Conservation (phyloP, 441 rosid species). For the Cnidoscolus chayamansa region DNA sequence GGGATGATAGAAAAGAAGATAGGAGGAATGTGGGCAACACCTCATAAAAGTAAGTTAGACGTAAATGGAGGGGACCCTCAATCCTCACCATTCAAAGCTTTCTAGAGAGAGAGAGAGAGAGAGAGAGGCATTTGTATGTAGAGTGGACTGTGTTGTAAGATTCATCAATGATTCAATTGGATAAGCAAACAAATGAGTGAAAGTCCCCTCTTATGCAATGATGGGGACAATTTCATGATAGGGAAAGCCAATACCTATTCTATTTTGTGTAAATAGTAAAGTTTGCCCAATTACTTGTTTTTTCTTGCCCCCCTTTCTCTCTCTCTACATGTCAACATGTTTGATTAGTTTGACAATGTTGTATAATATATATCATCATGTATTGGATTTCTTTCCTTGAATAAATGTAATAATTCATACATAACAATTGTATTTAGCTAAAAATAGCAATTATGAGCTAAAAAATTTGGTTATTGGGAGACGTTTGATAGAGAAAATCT, state of each 20-base stretch:
- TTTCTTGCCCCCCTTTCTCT: not conserved
- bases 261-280: not conserved
- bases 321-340: too few relatives aligned
- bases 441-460: too few relatives aligned
- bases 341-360: too few relatives aligned
- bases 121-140: not conserved
- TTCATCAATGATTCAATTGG: conserved; percentile 2
- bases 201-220: not conserved
- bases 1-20: not conserved
- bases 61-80: not conserved
- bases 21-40: not conserved
- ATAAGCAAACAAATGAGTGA: not conserved
- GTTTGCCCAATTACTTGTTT: not conserved
- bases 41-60: not conserved
- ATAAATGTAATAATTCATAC: too few relatives aligned
- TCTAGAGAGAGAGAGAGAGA: not conserved
- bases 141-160: not conserved
- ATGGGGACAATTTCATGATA: not conserved
- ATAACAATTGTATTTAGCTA: too few relatives aligned
- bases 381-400: not conserved
- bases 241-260: not conserved
- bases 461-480: too few relatives aligned
- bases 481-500: too few relatives aligned
- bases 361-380: not conserved
- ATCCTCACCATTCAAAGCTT: not conserved